Evolutionary conservation across 2,329 filamentous ascomycete genomes (phyloP), one percentile per base, ranked within the genome.

Genomic region (Dothidotthia symphoricarpi): DNA sequence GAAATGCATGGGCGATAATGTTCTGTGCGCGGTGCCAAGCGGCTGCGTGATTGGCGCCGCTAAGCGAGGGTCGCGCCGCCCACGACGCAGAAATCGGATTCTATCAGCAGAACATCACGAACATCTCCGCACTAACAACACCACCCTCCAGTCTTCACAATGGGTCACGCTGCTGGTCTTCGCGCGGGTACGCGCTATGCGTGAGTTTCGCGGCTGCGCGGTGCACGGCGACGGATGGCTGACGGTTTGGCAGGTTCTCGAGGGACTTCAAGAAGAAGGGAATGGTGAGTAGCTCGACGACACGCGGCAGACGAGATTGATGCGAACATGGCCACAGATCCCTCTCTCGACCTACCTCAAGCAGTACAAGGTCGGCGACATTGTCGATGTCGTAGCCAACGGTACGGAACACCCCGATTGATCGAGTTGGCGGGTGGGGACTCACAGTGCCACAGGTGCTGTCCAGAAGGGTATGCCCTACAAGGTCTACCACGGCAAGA

Each of bases 401-500:
- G 93, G 90, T 85, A 93, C 89, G 69, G 86, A 94, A 57, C 15
- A 28, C 37, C 22, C 28, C 64, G 55, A 52, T 47, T 48, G 41
- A 57, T 41, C 29, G 16, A 32, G 24, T 19, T 19, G 9, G 27
- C 19, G 13, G 34, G 31, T 29, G 25, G 41, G 35, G 39, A 43
- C 60, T 62, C 41, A 59, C 45, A 48, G 39, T 36, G 15, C 35
- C 34, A 40, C 54, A 65, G 62, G 61, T 64, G 59, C 63, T 51
- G 59, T 66, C 45, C 60, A 62, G 53, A 64, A 64, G 57, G 57
- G 88, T 80, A 93, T 95, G 88, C 90, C 91, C 67, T 89, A 90
- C 85, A 96, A 96, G 83, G 86, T 95, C 77, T 96, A 95, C 85
- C 90, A 97, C 82, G 93, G 91, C 70, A 97, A 97, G 87, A 68